Percentiles rank a stretch among this genome's conserved stretches.
These are phyloP conservation scores for Alloteropsis angusta DNA, from an alignment of 202 grass and related monocot genomes.

Conservation along the genomic window DNA sequence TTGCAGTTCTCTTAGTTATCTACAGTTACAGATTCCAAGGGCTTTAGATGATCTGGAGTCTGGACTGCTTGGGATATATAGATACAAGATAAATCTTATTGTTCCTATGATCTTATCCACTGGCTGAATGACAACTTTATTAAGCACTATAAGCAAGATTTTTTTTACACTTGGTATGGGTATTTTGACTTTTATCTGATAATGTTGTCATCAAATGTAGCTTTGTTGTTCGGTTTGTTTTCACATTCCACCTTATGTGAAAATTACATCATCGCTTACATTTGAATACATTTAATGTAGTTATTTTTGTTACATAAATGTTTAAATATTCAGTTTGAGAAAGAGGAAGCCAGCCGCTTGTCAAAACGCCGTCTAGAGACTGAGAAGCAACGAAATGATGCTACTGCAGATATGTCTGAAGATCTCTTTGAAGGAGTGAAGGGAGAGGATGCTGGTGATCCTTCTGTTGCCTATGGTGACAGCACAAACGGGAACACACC, in stretches of 20 bases:
- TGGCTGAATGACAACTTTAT: neutral
- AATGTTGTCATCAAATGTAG: neutral
- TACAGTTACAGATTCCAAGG: neutral
- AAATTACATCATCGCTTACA: neutral
- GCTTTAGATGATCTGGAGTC: neutral
- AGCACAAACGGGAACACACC: slow-evolving; percentile 59
- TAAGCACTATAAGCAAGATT: neutral
- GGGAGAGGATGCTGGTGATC: slow-evolving; percentile 73
- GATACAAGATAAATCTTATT: neutral
- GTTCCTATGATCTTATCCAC: neutral
- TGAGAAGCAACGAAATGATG: slow-evolving; percentile 59
- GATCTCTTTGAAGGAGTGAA: slow-evolving; percentile 96
- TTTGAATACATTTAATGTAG: slow-evolving; percentile 2
- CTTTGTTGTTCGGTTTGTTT: neutral
- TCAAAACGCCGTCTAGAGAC: slow-evolving; percentile 67
- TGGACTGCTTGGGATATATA: neutral
- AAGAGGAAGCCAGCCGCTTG: slow-evolving; percentile 47
- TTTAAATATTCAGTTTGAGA: slow-evolving; percentile 49
- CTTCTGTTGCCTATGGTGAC: slow-evolving; percentile 63
- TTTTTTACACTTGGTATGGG: neutral
- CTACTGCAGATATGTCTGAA: slow-evolving; percentile 96
- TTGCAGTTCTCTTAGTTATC: neutral
- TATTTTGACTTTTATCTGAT: neutral
- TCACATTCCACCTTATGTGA: neutral
- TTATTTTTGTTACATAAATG: slow-evolving; percentile 25